phyloP scores from a whole-genome alignment of 805 yeast genomes.

The Dipodascus geniculatus region DNA sequence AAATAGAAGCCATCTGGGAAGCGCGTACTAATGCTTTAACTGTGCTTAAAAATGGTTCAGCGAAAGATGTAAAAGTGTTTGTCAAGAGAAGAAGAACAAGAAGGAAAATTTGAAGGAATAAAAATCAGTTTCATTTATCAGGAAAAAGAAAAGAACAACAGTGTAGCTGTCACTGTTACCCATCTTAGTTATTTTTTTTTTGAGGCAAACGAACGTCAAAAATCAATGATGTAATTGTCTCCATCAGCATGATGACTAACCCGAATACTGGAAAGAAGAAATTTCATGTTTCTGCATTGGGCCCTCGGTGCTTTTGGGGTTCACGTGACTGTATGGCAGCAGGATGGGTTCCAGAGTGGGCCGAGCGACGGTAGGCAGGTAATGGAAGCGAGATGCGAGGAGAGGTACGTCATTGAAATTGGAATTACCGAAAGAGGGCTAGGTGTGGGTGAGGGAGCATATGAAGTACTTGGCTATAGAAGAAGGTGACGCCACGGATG shows the following conservation, averaged over 20 bases:
- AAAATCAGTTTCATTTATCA: no score
- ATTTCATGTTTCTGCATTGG: no score
- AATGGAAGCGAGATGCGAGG: neutral
- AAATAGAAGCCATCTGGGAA: no score
- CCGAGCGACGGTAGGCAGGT: neutral
- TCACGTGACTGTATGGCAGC: neutral
- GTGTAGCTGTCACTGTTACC: neutral
- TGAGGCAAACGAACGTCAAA: neutral
- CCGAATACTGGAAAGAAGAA: no score
- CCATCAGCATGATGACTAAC: no score
- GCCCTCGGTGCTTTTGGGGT: neutral
- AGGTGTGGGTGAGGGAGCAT: no score
- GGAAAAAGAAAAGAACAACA: neutral
- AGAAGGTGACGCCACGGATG: no score
- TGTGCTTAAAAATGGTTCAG: no score
- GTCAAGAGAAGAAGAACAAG: neutral
- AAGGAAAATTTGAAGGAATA: neutral
- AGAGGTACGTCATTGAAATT: neutral
- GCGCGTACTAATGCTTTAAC: no score
- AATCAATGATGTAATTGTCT: neutral
- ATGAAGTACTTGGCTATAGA: no score
- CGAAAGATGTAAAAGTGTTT: no score
- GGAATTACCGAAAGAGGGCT: neutral
- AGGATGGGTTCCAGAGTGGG: neutral
- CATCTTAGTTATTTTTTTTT: neutral